Base-by-base conservation (phyloP, 2,329 filamentous ascomycete species). In the Dactylonectria estremocensis region DNA sequence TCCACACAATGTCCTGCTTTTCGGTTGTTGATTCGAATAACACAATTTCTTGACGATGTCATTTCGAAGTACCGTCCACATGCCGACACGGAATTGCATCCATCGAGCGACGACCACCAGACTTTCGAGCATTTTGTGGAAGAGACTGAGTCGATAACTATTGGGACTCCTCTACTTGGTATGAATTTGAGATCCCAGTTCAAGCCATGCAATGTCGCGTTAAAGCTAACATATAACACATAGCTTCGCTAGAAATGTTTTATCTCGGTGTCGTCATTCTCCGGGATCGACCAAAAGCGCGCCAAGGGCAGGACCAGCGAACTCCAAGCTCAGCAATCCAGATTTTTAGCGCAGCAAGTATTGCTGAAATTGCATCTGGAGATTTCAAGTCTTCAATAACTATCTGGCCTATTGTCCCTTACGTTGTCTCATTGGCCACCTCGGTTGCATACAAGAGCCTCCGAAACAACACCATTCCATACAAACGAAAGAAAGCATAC, bases 381-480 rank as follows among this genome's bases (percentile, higher is more conserved):
- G 60, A 63, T 3, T 43, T 63, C 10, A 50, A 56, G 40, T 43
- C 43, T 1, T 31, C 60, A 2, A 63, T 57, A 2, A 63, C 53
- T 2, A 14, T 40, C 14, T 63, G 60, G 60, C 50, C 60, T n/a
- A 16, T 50, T 10, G 43, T 63, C 14, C 60, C 60, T 9, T 63
- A 63, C n/a, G 60, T 45, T 3, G 54, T 63, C 10, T 63, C 60
- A 5, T 37, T 57, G 60, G 60, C 60, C 6, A 63, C 52, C 9
- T 63, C 60, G 5, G 52, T 63, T 3, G 60, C 49, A 5, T 63
- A 63, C 16, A 55, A 63, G 43, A 63, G 60, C 24, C 45, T 63
- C 16, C 52, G 60, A 48, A 63, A 57, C 43, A 57, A 37, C 10
- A 63, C 2, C 33, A 57, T 63, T 24, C 40, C 53, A 7, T 63